phyloP scores from a whole-genome alignment of 2,329 filamentous ascomycete genomes.

The Geoglossum cookeanum region DNA sequence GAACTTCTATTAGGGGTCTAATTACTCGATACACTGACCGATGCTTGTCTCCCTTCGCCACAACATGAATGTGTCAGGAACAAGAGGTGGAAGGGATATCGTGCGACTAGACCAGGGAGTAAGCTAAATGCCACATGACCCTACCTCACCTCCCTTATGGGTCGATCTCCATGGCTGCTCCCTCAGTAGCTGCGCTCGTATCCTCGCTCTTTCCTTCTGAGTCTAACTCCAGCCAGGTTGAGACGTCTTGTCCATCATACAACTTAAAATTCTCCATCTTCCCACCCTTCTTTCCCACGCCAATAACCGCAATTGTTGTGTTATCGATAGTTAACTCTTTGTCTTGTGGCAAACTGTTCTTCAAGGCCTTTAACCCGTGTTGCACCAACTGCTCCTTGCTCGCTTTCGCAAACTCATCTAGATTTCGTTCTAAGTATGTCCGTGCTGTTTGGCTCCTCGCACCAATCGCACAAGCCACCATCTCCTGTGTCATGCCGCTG shows the following conservation, averaged over 20 bases:
- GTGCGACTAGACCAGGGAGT: not conserved
- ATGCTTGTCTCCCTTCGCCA: not conserved
- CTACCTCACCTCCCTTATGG: slow-evolving; percentile 1
- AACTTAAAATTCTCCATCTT: slow-evolving; percentile 66
- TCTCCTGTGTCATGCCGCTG: slow-evolving; percentile 88
- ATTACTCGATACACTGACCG: not conserved
- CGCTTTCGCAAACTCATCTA: slow-evolving; percentile 62
- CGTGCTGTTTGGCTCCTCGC: slow-evolving; percentile 93
- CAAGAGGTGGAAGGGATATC: not conserved
- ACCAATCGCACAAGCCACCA: slow-evolving; percentile 89
- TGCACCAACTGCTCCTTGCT: slow-evolving; percentile 70
- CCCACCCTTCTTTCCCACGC: slow-evolving; percentile 31
- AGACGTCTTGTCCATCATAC: slow-evolving; percentile 75
- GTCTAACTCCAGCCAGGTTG: slow-evolving; percentile 57
- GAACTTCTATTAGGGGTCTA: slow-evolving; percentile 1
- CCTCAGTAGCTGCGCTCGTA: slow-evolving; percentile 20
- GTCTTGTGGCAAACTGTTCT: slow-evolving; percentile 91
- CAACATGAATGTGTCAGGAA: not conserved
- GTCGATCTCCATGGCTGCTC: slow-evolving; percentile 38
- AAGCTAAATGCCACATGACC: not conserved
- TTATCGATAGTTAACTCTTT: slow-evolving; percentile 96
- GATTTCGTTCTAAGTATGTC: slow-evolving; percentile 85
- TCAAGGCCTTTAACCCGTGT: slow-evolving; percentile 78
- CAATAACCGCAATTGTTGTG: slow-evolving; percentile 76
- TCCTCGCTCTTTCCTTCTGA: slow-evolving; percentile 26